Evolutionary conservation across 371 early-diverging fungal species (phyloP).

Genomic region (Umbelopsis sp.): DNA sequence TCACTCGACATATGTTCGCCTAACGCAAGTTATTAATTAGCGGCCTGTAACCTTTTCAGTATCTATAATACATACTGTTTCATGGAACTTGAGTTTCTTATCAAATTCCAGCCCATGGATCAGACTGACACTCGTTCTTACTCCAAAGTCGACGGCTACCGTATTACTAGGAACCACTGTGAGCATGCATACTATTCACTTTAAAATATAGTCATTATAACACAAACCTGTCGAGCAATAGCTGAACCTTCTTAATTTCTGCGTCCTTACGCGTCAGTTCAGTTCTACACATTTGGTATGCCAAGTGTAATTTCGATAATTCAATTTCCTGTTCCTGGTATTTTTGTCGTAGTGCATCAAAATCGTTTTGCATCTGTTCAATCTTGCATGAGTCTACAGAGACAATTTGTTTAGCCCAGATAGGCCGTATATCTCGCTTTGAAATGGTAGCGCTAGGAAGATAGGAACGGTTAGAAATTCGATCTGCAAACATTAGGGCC

Average conservation of each 20-base stretch:
- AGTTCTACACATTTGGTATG: slow-evolving; percentile 29
- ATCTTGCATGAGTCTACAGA: slow-evolving; percentile 29
- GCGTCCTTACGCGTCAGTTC: slow-evolving; percentile 23
- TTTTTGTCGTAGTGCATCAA: slow-evolving; percentile 23
- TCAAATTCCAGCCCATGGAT: background rate
- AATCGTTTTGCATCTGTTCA: slow-evolving; percentile 24
- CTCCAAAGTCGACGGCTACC: background rate
- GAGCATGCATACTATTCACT: too few species aligned
- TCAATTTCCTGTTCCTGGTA: slow-evolving; percentile 26
- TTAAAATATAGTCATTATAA: background rate
- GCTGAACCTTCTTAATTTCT: background rate
- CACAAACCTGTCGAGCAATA: background rate
- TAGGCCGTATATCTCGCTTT: slow-evolving; percentile 28
- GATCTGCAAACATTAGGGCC: background rate
- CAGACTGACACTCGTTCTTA: background rate
- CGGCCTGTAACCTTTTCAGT: background rate
- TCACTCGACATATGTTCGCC: slow-evolving; percentile 7
- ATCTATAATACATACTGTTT: background rate
- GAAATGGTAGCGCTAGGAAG: slow-evolving; percentile 12
- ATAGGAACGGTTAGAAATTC: slow-evolving; percentile 15
- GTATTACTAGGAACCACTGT: too few species aligned
- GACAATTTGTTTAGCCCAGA: slow-evolving; percentile 36
- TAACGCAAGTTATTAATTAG: background rate
- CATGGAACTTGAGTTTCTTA: background rate
- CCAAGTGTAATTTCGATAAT: slow-evolving; percentile 29